Conservation (phyloP, 306 rosid species). For the Argentina anserina region DNA sequence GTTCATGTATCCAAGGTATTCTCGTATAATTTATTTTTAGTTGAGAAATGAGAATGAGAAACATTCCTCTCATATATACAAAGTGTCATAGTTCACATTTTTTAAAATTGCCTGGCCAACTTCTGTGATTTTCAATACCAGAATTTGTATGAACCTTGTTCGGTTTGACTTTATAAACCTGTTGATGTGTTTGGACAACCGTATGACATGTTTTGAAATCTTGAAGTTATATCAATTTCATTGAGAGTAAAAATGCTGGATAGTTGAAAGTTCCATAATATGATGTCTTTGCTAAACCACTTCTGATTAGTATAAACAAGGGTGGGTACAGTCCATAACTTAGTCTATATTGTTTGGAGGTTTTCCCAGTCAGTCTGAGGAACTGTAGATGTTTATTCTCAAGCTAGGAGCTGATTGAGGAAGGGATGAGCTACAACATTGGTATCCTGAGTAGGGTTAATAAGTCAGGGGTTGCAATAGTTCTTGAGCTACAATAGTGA, state of each 20-base stretch:
- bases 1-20: constrained; percentile 98
- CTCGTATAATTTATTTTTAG: neutral
- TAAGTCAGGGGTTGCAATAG: neutral
- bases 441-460: neutral
- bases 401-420: neutral
- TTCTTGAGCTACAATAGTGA: neutral
- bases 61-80: constrained; percentile 1
- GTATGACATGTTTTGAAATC: neutral
- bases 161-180: neutral
- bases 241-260: neutral
- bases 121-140: neutral
- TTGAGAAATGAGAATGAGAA: neutral
- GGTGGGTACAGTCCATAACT: neutral
- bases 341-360: neutral
- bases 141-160: neutral
- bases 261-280: constrained; percentile 1
- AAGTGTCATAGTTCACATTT: neutral
- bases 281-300: neutral
- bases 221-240: neutral
- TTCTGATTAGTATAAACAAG: neutral
- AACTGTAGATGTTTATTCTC: neutral
- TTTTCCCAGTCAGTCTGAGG: neutral
- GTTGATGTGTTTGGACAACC: neutral
- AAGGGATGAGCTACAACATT: neutral
- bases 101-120: neutral